phyloP scores from a whole-genome alignment of 805 yeast species.

The Metschnikowia dekortorum region DNA sequence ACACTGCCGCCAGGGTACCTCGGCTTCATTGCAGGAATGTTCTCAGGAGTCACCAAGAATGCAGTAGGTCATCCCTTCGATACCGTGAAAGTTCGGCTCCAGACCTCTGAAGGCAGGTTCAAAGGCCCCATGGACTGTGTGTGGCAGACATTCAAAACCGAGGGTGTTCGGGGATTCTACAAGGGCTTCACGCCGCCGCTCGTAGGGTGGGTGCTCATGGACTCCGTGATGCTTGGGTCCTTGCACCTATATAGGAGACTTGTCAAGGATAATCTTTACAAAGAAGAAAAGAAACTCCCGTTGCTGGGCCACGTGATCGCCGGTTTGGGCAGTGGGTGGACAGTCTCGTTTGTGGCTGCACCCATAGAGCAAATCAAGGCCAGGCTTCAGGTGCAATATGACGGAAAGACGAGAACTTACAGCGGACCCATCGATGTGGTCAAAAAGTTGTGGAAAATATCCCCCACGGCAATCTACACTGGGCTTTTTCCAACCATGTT shows the following conservation, averaged over 20 bases:
- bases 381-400: conserved; percentile 84
- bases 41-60: conserved; percentile 82
- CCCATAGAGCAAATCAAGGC: conserved; percentile 91
- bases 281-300: conserved; percentile 61
- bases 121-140: conserved; percentile 83
- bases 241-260: conserved; percentile 70
- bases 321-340: conserved; percentile 81
- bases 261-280: conserved; percentile 60
- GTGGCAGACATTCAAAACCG: conserved; percentile 61
- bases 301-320: conserved; percentile 71
- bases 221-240: conserved; percentile 84
- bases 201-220: conserved; percentile 93
- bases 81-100: conserved; percentile 82
- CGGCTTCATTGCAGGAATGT: conserved; percentile 86
- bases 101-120: conserved; percentile 58
- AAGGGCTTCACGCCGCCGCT: conserved; percentile 92
- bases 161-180: conserved; percentile 77
- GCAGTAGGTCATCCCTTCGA: conserved; percentile 93
- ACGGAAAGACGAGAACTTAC: conserved; percentile 61
- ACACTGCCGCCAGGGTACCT: conserved; percentile 48
- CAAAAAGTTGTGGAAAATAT: conserved; percentile 48
- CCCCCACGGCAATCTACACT: conserved; percentile 60
- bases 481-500: conserved; percentile 85
- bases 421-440: conserved; percentile 81
- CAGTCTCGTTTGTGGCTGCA: conserved; percentile 93